Percentiles rank a stretch among this genome's conserved stretches.
These are phyloP conservation scores for Hypoxylon subgilvum DNA, from an alignment of 495 filamentous ascomycete genomes.

Conservation along the genomic window DNA sequence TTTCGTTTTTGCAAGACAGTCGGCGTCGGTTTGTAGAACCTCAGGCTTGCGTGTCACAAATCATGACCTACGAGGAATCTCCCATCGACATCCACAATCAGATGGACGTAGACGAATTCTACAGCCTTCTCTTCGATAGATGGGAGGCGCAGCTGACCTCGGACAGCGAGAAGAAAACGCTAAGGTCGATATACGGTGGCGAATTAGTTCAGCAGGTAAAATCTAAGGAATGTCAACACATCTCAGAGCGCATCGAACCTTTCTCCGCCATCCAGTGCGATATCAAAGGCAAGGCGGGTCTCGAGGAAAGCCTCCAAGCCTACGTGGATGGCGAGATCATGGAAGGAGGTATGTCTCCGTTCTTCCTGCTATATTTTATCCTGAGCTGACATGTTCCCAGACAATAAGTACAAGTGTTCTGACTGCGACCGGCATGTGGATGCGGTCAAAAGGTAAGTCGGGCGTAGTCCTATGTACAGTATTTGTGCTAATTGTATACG, in stretches of 20 bases:
- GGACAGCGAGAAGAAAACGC: slow-evolving; percentile 69
- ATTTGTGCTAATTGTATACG: slow-evolving; percentile 22
- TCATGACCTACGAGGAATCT: slow-evolving; percentile 82
- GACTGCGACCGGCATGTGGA: slow-evolving; percentile 89
- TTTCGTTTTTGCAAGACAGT: slow-evolving; percentile 84
- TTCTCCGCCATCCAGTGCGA: slow-evolving; percentile 97
- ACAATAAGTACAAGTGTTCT: slow-evolving; percentile 98
- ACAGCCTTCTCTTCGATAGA: slow-evolving; percentile 88
- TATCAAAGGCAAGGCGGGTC: slow-evolving; percentile 85
- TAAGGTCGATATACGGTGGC: slow-evolving; percentile 87
- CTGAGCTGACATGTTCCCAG: slow-evolving; percentile 48
- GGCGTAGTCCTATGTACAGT: background rate
- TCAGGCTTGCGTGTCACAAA: slow-evolving; percentile 69
- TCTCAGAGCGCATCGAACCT: slow-evolving; percentile 86
- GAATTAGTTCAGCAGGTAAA: slow-evolving; percentile 93
- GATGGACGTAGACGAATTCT: slow-evolving; percentile 99
- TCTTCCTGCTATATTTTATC: slow-evolving; percentile 8
- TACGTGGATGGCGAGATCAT: slow-evolving; percentile 96
- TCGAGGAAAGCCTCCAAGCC: slow-evolving; percentile 87
- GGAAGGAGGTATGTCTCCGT: slow-evolving; percentile 73
- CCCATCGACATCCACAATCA: slow-evolving; percentile 87
- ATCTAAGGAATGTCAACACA: slow-evolving; percentile 91
- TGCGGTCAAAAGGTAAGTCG: slow-evolving; percentile 80
- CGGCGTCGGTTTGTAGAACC: slow-evolving; percentile 75
- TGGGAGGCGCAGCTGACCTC: slow-evolving; percentile 83